Conservation (phyloP, 2,329 filamentous ascomycete species). For the Beauveria caledonica region DNA sequence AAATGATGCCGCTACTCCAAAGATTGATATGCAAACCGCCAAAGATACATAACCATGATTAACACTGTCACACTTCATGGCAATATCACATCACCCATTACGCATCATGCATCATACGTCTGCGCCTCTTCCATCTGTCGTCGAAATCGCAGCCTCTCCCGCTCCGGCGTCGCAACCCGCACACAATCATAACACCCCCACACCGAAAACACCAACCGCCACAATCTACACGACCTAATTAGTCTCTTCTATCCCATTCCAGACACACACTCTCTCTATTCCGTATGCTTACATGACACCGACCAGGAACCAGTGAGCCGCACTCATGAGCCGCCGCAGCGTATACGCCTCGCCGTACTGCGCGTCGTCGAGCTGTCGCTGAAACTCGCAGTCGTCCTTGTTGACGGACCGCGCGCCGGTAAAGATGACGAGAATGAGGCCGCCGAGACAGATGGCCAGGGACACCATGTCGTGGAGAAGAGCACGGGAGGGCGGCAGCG, state of each 20-base stretch:
- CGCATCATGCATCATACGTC: neutral
- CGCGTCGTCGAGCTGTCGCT: conserved; percentile 4
- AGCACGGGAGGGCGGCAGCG: conserved; percentile 21
- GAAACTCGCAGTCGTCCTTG: conserved; percentile 14
- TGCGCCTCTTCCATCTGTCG: conserved; percentile 9
- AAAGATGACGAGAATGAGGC: conserved; percentile 26
- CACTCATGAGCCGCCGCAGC: neutral
- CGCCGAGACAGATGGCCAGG: conserved; percentile 26
- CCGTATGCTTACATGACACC: conserved; percentile 18
- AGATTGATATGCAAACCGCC: no score
- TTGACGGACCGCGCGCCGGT: conserved; percentile 14
- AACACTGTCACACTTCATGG: no score
- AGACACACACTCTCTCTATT: no score
- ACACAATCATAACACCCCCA: conserved; percentile 22
- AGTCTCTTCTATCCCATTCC: no score
- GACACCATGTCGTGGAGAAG: conserved; percentile 26
- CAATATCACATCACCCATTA: neutral
- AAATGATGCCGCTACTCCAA: no score
- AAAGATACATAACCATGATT: no score
- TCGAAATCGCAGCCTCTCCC: neutral
- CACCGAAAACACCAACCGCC: conserved; percentile 22
- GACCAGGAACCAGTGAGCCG: conserved; percentile 12
- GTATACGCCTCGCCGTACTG: conserved; percentile 1
- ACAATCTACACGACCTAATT: conserved; percentile 14
- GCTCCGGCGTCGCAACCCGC: neutral